Base-by-base conservation (phyloP, 1,139 yeast species). In the Candida dubliniensis region DNA sequence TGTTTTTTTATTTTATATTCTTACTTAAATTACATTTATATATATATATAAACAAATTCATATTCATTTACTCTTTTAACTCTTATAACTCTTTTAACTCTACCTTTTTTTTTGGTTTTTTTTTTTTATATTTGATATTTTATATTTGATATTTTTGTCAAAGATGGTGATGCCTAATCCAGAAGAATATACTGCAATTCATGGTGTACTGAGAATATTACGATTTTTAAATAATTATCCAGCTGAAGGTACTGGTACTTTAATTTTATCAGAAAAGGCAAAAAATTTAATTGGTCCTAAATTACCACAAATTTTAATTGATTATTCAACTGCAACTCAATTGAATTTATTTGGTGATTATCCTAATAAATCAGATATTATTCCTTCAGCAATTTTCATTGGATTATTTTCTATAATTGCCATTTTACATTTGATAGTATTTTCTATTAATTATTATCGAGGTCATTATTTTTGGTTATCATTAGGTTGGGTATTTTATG, bases 381-480 rank as follows among this genome's bases (percentile, higher is more conserved):
- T 82, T 1, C 93, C 91, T 4, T 67, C 79, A 42, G 77, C 81
- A 1, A 57, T 85, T 0, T 84, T 86, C 55, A 53, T 76, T 2
- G 87, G 77, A 1, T 61, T 81, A 2, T 86, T 82, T 50, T 63
- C 69, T 3, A 49, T 85, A 2, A 53, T 85, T 15, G 63, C 69
- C 2, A 24, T 80, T 2, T 68, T 74, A 1, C 87, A 84, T 58
- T 52, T 75, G 2, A 54, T 57, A 13, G 64, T 86, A 6, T 85
- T 82, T 52, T 26, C 59, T n/a, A 64, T 74, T 40, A 82, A 86
- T 62, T 63, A 54, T 47, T 52, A 67, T 4, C 67, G 88, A 49
- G 87, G 88, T 3, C 95, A 87, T 61, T 67, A 75, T 50, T 86
- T 87, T 61, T 78, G 74, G 65, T 60, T 82, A 27, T 74, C 83